Base-by-base conservation (phyloP, 1,284 basidiomycete genomes). In the Microstroma glucosiphilum region DNA sequence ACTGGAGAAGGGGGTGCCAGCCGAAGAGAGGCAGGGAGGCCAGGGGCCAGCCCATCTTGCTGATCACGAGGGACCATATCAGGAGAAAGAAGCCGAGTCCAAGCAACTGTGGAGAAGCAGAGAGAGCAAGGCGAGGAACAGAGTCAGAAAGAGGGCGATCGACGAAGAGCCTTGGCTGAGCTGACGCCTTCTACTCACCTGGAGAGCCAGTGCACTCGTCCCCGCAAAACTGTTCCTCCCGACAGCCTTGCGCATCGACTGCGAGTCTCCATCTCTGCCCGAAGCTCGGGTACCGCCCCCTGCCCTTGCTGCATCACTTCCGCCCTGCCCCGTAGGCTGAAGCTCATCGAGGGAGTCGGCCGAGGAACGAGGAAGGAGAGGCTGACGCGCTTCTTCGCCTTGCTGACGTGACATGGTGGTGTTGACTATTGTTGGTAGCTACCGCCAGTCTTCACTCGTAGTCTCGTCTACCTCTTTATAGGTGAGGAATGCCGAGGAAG, bases 1-100 rank as follows among this genome's bases (percentile, higher is more conserved):
- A 70, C 49, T 75, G 69, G 17, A 75, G 56, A 11, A 75, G 40
- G 0, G 73, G 73, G 40, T 75, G 73, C 43, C 67, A 75, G 0
- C 70, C 73, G 49, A 75, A 75, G 1, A 75, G 60, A 2, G 73
- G 72, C 6, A 75, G 59, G 0, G 58, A 49, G 23, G 25, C 13
- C 6, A 54, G 25, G 25, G 51, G 25, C 21, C 60, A 21, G 6
- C 64, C 55, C 58, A 74, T 63, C 12, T 56, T 51, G 51, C 55
- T 19, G 17, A 73, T 55, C 1, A 75, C 64, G 2, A 68, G 48
- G 17, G 55, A 57, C 71, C 71, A 75, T 0, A 71, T 63, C 1
- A 73, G 60, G 2, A 62, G 71, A 6, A 71, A 55, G 46, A 75
- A 71, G 15, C 64, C 61, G 7, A 73, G 43, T 0, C 62, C 61